Base-by-base conservation (phyloP, 306 rosid species). In the Fragaria iinumae region DNA sequence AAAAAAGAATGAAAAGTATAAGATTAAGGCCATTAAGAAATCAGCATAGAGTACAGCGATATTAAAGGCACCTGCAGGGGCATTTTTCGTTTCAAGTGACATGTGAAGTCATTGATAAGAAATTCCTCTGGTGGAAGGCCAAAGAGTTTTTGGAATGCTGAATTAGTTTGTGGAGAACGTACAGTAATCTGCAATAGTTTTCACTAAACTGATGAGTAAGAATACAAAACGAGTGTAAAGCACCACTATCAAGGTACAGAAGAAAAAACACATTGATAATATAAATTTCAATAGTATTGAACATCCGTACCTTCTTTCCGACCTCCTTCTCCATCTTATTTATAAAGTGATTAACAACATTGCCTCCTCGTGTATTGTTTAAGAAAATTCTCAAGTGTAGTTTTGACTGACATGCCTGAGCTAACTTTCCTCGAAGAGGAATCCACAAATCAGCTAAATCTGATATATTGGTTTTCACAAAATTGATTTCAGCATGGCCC, bases 291-390 rank as follows among this genome's bases (percentile, higher is more conserved):
- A 45, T 76, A 36, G 67, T 62, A 85, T 49, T 45, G 53, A 69
- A 75, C 60, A 11, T 8, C 38, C 67, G 7, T 87, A 96, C 99
- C 98, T 96, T 96, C 84, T 89, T 96, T 65, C 99, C 99, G 67
- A 96, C 97, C 82, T 92, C 96, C 87, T 96, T 96, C 89, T 96
- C 99, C 99, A 96, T 92, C 88, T 86, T 96, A 86, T 88, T 91
- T 52, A 96, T 69, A 78, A 90, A 95, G 57, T 89, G 89, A 80
- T 89, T 86, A 77, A 80, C 93, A 73, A 87, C 91, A 53, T 91
- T 84, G 68, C 93, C 88, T 72, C 93, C 90, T 87, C 89, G 81
- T 62, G 90, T 96, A 85, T 96, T 87, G 80, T 92, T 88, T 86
- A 92, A 86, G 90, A 92, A 96, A 86, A 96, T 85, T 88, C 90